Evolutionary conservation across 1,284 basidiomycete species (phyloP), one percentile per base, ranked within the genome.

Genomic region (Trametes sp.): DNA sequence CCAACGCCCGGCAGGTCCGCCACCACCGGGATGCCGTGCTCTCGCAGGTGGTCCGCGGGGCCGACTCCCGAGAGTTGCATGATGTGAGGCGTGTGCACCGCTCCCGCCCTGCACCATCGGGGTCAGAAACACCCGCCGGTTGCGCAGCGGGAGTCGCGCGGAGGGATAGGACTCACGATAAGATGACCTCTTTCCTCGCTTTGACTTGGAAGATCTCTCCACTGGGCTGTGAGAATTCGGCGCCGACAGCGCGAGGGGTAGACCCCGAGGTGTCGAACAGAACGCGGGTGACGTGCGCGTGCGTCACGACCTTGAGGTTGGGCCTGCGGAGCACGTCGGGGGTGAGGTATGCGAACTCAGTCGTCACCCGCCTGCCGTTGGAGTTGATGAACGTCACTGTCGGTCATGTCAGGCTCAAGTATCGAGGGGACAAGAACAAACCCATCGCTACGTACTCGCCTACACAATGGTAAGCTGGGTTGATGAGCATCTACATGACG

Each of bases 51-150:
- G 19, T 77, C 74, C 3, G 80, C 79, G 21, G 87, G 85, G 0
- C 90, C 90, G 24, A 92, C 73, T 5, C 91, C 91, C 19, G 87
- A 89, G 35, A 91, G 80, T 80, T 92, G 82, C 14, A 94, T 81
- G 44, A 93, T 83, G 80, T 93, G 73, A 2, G 89, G 89, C 13
- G 86, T 83, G 60, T 88, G 86, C 10, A 90, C 74, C 0, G 87
- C 82, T 0, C 89, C 88, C 26, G 83, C 86, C 38, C 90, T 90
- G 63, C 14, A 31, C n/a, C n/a, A n/a, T n/a, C n/a, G n/a, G n/a
- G n/a, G n/a, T n/a, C n/a, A n/a, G n/a, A n/a, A n/a, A n/a, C n/a
- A n/a, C n/a, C n/a, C n/a, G n/a, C n/a, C n/a, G n/a, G n/a, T n/a
- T n/a, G n/a, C n/a, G n/a, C n/a, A n/a, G n/a, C n/a, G n/a, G n/a